Evolutionary conservation across 2,329 filamentous ascomycete genomes (phyloP).

Genomic region (Fusarium illudens): DNA sequence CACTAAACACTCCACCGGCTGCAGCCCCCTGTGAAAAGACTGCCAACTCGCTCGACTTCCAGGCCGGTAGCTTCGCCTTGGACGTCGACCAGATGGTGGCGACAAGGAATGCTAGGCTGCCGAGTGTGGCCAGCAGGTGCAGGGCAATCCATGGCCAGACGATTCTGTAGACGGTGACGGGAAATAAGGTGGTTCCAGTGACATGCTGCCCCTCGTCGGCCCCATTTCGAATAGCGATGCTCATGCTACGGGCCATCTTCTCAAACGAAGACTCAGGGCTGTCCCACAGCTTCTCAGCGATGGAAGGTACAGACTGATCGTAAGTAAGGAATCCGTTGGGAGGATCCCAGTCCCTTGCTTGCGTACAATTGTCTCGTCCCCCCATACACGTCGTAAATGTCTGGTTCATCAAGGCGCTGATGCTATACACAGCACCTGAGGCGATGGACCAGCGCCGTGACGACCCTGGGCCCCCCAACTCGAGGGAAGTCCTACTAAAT

Average conservation of each 20-base stretch:
- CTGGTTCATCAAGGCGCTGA: not conserved
- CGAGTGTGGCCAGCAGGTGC: not conserved
- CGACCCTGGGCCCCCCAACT: not conserved
- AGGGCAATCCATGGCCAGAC: not conserved
- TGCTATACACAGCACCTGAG: not conserved
- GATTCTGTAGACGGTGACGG: not conserved
- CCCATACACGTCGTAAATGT: not conserved
- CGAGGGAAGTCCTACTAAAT: not conserved
- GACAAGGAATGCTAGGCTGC: not conserved
- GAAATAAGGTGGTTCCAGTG: not conserved
- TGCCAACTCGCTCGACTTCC: conserved; percentile 2
- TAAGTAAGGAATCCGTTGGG: not conserved
- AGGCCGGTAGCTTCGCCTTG: not conserved
- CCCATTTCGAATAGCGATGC: not conserved
- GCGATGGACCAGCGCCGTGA: not conserved
- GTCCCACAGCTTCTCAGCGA: not conserved
- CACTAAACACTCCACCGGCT: not conserved
- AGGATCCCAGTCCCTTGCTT: not conserved
- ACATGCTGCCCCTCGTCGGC: not conserved
- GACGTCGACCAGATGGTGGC: not conserved
- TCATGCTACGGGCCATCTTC: not conserved
- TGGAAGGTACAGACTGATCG: not conserved
- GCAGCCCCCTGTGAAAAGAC: not conserved
- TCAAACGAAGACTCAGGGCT: not conserved
- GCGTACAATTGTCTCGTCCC: not conserved